Conservation (phyloP, 1,139 yeast species). For the Geotrichum siamense region DNA sequence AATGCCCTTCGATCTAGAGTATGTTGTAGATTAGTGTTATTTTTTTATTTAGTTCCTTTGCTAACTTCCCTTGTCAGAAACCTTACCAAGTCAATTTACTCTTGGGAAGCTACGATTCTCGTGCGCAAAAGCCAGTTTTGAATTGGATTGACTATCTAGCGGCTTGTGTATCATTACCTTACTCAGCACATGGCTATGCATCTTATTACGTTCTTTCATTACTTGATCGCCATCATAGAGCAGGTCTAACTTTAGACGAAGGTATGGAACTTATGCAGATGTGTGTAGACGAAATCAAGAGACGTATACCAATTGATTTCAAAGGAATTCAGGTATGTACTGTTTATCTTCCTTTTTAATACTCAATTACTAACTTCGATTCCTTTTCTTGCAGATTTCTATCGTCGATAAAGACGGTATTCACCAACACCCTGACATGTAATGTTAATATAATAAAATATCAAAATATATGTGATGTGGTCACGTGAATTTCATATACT, state of each 20-base stretch:
- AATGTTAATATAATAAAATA: constrained; percentile 6
- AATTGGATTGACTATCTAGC: constrained; percentile 94
- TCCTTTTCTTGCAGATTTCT: constrained; percentile 6
- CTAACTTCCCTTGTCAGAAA: constrained; percentile 41
- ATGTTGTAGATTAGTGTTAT: no score
- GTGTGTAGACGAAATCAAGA: constrained; percentile 72
- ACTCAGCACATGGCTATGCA: constrained; percentile 96
- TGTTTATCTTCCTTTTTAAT: constrained; percentile 10
- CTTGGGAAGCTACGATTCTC: constrained; percentile 75
- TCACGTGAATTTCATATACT: constrained; percentile 12
- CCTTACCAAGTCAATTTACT: constrained; percentile 92
- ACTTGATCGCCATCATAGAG: constrained; percentile 82
- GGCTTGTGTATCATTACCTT: constrained; percentile 82
- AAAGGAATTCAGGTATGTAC: constrained; percentile 59
- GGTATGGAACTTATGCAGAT: constrained; percentile 67
- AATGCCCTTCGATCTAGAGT: constrained; percentile 72
- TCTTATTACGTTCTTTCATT: constrained; percentile 88
- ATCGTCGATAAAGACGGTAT: constrained; percentile 14
- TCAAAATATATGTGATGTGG: background rate
- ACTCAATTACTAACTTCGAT: background rate
- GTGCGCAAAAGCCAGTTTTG: constrained; percentile 55
- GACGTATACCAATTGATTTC: constrained; percentile 92
- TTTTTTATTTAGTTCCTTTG: constrained; percentile 11
- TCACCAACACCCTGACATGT: constrained; percentile 17
- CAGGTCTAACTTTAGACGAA: constrained; percentile 68